These are phyloP conservation scores for Calonectria pteridis DNA, from an alignment of 2,329 filamentous ascomycete species.

Conservation along the genomic window DNA sequence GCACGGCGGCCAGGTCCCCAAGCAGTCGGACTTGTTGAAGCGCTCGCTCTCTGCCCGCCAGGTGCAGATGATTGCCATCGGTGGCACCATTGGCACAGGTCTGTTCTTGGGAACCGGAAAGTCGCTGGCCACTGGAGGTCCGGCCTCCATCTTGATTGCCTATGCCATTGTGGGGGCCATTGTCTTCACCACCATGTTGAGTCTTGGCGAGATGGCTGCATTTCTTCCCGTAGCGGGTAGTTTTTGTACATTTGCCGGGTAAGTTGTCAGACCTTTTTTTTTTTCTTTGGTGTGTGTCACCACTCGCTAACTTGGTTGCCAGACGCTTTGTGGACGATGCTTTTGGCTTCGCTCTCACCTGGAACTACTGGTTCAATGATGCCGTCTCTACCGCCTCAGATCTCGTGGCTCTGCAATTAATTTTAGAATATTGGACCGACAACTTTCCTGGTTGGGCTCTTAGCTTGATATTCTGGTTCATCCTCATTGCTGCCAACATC, in stretches of 20 bases:
- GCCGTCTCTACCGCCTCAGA: slow-evolving; percentile 67
- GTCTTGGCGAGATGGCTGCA: slow-evolving; percentile 71
- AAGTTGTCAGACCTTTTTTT: slow-evolving; percentile 51
- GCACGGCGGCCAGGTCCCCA: slow-evolving; percentile 26
- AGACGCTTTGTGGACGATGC: slow-evolving; percentile 65
- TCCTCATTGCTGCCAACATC: slow-evolving; percentile 61
- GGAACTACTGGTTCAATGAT: slow-evolving; percentile 77
- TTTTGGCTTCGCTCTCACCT: slow-evolving; percentile 66
- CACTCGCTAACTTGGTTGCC: neutral
- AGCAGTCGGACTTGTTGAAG: slow-evolving; percentile 60
- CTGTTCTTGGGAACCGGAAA: slow-evolving; percentile 73
- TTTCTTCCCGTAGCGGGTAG: slow-evolving; percentile 65
- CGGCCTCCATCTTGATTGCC: slow-evolving; percentile 68
- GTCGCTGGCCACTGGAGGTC: slow-evolving; percentile 70
- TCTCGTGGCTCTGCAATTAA: slow-evolving; percentile 64
- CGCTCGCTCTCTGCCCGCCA: slow-evolving; percentile 71
- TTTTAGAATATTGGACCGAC: slow-evolving; percentile 72
- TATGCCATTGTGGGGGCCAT: slow-evolving; percentile 69
- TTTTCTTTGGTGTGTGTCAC: neutral
- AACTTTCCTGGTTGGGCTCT: slow-evolving; percentile 74
- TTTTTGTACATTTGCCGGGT: slow-evolving; percentile 63
- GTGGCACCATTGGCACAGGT: slow-evolving; percentile 71
- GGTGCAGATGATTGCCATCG: slow-evolving; percentile 76
- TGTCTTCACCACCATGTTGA: slow-evolving; percentile 70
- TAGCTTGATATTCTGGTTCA: slow-evolving; percentile 70